These are phyloP conservation scores for Penicillium decumbens DNA, from an alignment of 2,329 filamentous ascomycete genomes.

Conservation along the genomic window DNA sequence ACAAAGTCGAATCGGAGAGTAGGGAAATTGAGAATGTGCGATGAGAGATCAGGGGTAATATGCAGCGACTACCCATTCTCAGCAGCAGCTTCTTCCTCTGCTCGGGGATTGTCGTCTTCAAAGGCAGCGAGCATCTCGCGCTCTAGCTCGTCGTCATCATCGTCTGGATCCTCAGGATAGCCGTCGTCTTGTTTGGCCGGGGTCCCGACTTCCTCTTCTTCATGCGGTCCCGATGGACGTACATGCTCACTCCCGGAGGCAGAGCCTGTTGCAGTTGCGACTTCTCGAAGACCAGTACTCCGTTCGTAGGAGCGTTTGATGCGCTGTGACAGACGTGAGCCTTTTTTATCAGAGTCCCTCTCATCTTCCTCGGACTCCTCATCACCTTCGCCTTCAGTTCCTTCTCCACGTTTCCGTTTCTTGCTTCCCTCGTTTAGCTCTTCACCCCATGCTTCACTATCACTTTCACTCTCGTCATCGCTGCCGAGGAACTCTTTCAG, in stretches of 20 bases:
- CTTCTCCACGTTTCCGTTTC: slow-evolving; percentile 38
- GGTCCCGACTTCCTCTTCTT: slow-evolving; percentile 27
- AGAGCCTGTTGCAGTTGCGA: slow-evolving; percentile 25
- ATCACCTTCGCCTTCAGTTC: slow-evolving; percentile 20
- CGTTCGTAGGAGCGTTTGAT: slow-evolving; percentile 42
- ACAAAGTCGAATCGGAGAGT: not conserved
- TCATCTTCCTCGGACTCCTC: slow-evolving; percentile 22
- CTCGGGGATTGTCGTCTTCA: slow-evolving; percentile 41
- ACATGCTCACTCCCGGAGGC: slow-evolving; percentile 12
- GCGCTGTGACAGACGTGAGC: slow-evolving; percentile 37
- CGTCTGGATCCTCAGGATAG: slow-evolving; percentile 29
- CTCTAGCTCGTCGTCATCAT: slow-evolving; percentile 47
- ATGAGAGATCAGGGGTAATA: not conserved
- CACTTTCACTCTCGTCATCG: slow-evolving; percentile 48
- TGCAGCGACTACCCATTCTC: slow-evolving; percentile 28
- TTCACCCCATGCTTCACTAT: slow-evolving; percentile 42
- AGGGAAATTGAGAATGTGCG: not conserved
- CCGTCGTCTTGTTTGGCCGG: slow-evolving; percentile 28
- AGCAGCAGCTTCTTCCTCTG: slow-evolving; percentile 33
- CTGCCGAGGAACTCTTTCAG: slow-evolving; percentile 65
- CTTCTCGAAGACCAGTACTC: slow-evolving; percentile 37
- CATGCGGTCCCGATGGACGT: slow-evolving; percentile 4
- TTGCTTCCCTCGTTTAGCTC: slow-evolving; percentile 21
- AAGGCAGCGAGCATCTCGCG: slow-evolving; percentile 58
- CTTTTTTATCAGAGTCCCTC: slow-evolving; percentile 36